A percentile compares a stretch with the other conserved stretches of the same genome.
These are phyloP conservation scores for Monosporascus sp. DNA, from an alignment of 2,329 filamentous ascomycete species.

Conservation along the genomic window DNA sequence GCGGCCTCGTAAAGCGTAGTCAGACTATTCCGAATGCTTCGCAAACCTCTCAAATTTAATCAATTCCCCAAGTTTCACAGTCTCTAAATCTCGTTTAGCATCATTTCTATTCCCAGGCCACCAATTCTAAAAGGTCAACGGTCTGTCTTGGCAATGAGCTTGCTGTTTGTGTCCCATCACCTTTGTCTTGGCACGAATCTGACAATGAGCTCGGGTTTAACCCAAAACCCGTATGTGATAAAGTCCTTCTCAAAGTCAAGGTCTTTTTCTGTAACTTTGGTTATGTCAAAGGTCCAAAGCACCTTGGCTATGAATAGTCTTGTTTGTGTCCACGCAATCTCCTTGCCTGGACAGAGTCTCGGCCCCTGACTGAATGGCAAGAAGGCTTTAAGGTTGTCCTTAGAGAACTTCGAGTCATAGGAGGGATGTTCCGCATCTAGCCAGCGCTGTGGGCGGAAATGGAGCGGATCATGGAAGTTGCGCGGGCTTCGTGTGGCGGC, in stretches of 20 bases:
- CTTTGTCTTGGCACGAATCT: not conserved
- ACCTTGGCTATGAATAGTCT: not conserved
- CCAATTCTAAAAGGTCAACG: too few relatives aligned
- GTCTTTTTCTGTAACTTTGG: not conserved
- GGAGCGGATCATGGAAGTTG: not conserved
- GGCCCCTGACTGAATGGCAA: slow-evolving; percentile 1
- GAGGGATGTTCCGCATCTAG: not conserved
- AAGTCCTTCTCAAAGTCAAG: not conserved
- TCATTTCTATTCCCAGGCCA: too few relatives aligned
- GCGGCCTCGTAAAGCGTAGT: too few relatives aligned
- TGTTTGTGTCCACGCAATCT: not conserved
- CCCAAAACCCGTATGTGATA: not conserved
- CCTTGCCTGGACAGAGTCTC: slow-evolving; percentile 1
- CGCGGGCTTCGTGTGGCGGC: not conserved
- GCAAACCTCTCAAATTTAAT: too few relatives aligned
- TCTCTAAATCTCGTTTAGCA: too few relatives aligned
- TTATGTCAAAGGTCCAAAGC: not conserved
- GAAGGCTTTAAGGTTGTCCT: not conserved
- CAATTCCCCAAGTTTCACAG: too few relatives aligned
- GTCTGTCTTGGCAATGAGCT: too few relatives aligned
- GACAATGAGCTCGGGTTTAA: not conserved
- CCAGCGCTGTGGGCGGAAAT: slow-evolving; percentile 2
- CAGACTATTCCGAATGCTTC: too few relatives aligned
- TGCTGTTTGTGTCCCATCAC: too few relatives aligned
- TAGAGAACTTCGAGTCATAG: not conserved